These are phyloP conservation scores for Penicillium sp. DNA, from an alignment of 2,329 filamentous ascomycete species.

Conservation along the genomic window DNA sequence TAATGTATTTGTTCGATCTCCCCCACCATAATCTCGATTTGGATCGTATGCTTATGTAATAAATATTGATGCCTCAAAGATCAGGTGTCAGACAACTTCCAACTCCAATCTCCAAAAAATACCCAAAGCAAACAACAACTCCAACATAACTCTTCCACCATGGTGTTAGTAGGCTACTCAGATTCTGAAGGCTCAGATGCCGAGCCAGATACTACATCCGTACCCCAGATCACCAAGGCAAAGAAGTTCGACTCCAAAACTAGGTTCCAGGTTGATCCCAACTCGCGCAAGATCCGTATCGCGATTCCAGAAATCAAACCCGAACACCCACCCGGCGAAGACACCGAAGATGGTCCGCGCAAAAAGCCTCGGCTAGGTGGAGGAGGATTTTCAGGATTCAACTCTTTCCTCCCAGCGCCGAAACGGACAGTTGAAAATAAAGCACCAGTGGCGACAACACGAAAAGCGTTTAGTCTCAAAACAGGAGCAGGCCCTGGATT, in stretches of 20 bases:
- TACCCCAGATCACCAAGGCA: slow-evolving; percentile 2
- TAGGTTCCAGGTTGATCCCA: slow-evolving; percentile 74
- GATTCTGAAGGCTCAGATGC: slow-evolving; percentile 71
- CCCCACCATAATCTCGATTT: neutral
- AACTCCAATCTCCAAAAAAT: neutral
- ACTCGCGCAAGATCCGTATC: slow-evolving; percentile 80
- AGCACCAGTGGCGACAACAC: slow-evolving; percentile 41
- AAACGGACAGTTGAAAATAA: slow-evolving; percentile 53
- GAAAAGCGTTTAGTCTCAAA: slow-evolving; percentile 68
- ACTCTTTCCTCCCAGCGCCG: slow-evolving; percentile 79
- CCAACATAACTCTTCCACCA: slow-evolving; percentile 35
- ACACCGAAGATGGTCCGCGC: slow-evolving; percentile 54
- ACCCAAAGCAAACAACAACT: neutral
- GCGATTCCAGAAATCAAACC: slow-evolving; percentile 62
- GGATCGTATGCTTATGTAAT: neutral
- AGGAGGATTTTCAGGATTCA: slow-evolving; percentile 77
- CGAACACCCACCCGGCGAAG: slow-evolving; percentile 32
- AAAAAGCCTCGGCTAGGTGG: slow-evolving; percentile 68
- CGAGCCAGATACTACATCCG: slow-evolving; percentile 45
- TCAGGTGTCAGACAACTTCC: neutral
- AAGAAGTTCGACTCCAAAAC: slow-evolving; percentile 41
- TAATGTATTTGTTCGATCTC: neutral
- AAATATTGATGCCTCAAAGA: rapidly evolving
- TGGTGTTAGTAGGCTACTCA: slow-evolving; percentile 81
- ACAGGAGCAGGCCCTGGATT: slow-evolving; percentile 83